Evolutionary conservation across 1,139 yeast species (phyloP).

Genomic region (Waltiozyma sp.): DNA sequence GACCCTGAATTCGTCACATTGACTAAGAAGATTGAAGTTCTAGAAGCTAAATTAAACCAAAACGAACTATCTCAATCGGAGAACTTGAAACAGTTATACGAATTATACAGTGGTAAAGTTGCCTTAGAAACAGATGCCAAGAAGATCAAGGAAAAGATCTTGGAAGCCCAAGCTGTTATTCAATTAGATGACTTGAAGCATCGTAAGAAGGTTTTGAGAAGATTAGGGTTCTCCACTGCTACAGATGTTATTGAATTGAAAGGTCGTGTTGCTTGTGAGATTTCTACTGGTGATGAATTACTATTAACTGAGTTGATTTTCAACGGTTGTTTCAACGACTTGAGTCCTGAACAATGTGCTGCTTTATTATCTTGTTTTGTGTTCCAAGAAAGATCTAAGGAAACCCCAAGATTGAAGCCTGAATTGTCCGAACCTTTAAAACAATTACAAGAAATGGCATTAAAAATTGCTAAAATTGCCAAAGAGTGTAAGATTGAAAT

Average conservation of each 20-base stretch:
- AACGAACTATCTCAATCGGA: conserved; percentile 66
- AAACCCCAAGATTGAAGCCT: conserved; percentile 72
- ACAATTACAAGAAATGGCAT: conserved; percentile 81
- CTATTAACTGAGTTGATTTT: conserved; percentile 83
- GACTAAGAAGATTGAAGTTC: conserved; percentile 66
- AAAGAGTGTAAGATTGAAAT: conserved; percentile 84
- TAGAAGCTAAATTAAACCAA: conserved; percentile 59
- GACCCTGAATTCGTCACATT: conserved; percentile 66
- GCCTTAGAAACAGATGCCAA: conserved; percentile 51
- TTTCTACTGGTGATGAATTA: conserved; percentile 89
- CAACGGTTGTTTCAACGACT: conserved; percentile 86
- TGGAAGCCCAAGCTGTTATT: conserved; percentile 81
- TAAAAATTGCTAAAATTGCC: conserved; percentile 77
- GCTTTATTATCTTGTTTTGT: conserved; percentile 89
- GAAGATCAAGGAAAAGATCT: conserved; percentile 49
- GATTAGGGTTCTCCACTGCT: conserved; percentile 71
- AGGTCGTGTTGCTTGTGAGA: conserved; percentile 95
- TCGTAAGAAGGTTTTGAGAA: conserved; percentile 81
- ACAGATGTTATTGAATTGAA: conserved; percentile 86
- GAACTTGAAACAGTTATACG: conserved; percentile 50
- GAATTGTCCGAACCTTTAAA: conserved; percentile 86
- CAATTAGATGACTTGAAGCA: conserved; percentile 90
- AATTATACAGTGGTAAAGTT: conserved; percentile 54
- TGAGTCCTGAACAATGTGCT: conserved; percentile 84
- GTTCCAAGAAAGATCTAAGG: conserved; percentile 91